Percentiles rank a stretch among this genome's conserved stretches.
Conservation (phyloP, 2,329 filamentous ascomycete species). For the Rutstroemia sp. region DNA sequence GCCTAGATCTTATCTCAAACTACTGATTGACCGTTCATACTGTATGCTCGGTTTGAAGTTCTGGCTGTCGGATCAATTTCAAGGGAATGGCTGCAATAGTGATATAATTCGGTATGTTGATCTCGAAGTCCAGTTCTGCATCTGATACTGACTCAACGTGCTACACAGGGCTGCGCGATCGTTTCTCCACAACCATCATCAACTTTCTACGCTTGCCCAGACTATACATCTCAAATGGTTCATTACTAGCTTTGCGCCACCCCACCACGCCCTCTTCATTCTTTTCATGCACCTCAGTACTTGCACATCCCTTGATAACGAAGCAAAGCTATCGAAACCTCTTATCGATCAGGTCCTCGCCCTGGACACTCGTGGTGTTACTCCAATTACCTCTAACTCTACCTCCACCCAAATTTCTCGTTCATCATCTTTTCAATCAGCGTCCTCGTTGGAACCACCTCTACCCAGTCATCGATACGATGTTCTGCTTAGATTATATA, state of each 20-base stretch:
- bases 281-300: conserved; percentile 8
- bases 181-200: conserved; percentile 1
- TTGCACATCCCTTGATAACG: neutral
- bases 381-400: neutral
- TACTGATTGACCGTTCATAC: conserved; percentile 10
- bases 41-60: conserved; percentile 12
- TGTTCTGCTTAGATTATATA: neutral
- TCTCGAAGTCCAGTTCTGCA: neutral
- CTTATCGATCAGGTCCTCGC: neutral
- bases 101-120: conserved; percentile 6
- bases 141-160: neutral
- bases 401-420: neutral
- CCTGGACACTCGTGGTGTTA: neutral
- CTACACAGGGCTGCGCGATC: conserved; percentile 5
- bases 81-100: conserved; percentile 8
- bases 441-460: neutral
- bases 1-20: conserved; percentile 7
- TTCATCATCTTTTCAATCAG: neutral
- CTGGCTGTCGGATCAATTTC: conserved; percentile 10
- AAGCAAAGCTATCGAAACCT: neutral
- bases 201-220: neutral
- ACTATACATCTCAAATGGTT: conserved; percentile 5
- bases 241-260: conserved; percentile 6
- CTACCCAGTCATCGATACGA: neutral
- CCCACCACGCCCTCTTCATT: conserved; percentile 8